These are phyloP conservation scores for Grosmannia serpens DNA, from an alignment of 2,329 filamentous ascomycete genomes.

Conservation along the genomic window DNA sequence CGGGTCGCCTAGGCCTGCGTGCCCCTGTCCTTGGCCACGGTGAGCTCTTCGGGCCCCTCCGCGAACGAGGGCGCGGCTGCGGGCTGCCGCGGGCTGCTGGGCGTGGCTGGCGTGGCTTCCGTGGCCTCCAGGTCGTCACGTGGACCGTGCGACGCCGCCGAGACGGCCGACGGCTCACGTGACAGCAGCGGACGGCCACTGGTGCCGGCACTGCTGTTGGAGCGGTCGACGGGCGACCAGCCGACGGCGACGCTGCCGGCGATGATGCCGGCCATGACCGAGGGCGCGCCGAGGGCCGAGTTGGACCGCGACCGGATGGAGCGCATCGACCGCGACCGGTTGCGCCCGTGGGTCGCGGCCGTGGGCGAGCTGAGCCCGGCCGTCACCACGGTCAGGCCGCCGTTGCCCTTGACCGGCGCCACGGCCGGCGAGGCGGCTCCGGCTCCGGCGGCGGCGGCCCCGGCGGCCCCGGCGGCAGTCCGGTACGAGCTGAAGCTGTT, in stretches of 20 bases:
- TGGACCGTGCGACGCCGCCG: background rate
- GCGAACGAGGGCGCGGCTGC: background rate
- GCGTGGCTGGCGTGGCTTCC: background rate
- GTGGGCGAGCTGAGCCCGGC: background rate
- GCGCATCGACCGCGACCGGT: constrained; percentile 40
- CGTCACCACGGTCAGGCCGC: background rate
- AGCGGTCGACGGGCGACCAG: constrained; percentile 57
- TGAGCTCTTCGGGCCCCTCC: background rate
- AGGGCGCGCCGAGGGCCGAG: constrained; percentile 62
- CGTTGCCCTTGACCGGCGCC: no score
- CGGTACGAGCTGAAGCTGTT: constrained; percentile 33
- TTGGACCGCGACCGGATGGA: constrained; percentile 55
- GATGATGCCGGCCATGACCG: constrained; percentile 75
- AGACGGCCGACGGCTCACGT: background rate
- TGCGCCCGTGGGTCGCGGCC: constrained; percentile 39
- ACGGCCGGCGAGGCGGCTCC: no score
- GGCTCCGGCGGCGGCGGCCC: no score
- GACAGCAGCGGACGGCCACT: constrained; percentile 14
- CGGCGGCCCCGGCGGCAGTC: background rate
- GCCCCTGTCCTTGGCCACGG: background rate
- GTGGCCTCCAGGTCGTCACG: background rate
- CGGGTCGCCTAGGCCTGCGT: no score
- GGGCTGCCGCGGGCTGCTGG: background rate
- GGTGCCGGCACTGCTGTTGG: constrained; percentile 22
- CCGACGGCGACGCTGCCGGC: constrained; percentile 65